These are phyloP conservation scores for Pichia sp. DNA, from an alignment of 1,139 yeast species.

Conservation along the genomic window DNA sequence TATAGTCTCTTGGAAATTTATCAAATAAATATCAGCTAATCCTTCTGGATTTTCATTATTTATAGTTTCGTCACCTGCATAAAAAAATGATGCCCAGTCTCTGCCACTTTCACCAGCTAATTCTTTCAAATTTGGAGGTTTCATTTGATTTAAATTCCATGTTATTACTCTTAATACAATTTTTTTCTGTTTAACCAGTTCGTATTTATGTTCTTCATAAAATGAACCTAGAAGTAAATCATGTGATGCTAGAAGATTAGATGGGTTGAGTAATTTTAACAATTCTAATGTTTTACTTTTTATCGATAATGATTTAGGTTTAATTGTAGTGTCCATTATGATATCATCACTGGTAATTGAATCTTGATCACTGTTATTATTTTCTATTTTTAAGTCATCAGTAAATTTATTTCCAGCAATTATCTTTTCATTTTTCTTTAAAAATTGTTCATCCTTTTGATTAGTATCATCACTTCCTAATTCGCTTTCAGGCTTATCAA, in stretches of 20 bases:
- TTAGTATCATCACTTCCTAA: background rate
- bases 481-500: background rate
- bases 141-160: conserved; percentile 45
- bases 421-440: background rate
- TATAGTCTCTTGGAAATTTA: conserved; percentile 50
- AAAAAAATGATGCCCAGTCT: conserved; percentile 15
- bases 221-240: conserved; percentile 19
- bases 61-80: conserved; percentile 15
- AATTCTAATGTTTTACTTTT: conserved; percentile 12
- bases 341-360: background rate
- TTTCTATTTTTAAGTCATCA: too few relatives aligned
- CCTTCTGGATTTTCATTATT: conserved; percentile 23
- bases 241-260: conserved; percentile 19
- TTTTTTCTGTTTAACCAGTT: conserved; percentile 6
- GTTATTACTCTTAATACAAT: conserved; percentile 31
- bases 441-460: background rate
- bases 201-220: conserved; percentile 15
- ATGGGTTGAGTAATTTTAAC: conserved; percentile 22
- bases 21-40: conserved; percentile 35
- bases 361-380: too few relatives aligned
- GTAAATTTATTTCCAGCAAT: too few relatives aligned
- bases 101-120: conserved; percentile 12
- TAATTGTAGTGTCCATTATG: background rate
- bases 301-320: background rate
- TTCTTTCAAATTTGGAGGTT: conserved; percentile 16